These are phyloP conservation scores for Calonectria hongkongensis DNA, from an alignment of 2,329 filamentous ascomycete species.

Conservation along the genomic window DNA sequence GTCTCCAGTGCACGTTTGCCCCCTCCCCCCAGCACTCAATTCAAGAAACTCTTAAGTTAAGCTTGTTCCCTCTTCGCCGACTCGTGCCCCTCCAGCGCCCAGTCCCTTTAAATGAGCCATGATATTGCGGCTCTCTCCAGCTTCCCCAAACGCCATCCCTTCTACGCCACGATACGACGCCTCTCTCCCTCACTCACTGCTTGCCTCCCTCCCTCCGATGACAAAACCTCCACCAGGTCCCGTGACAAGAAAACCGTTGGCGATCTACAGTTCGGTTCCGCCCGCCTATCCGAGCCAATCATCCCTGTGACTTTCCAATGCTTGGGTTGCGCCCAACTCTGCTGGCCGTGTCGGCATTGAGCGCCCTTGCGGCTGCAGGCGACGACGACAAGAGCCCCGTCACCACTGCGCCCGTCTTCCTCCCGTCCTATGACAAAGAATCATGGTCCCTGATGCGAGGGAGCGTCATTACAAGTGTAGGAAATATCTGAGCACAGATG, in stretches of 20 bases:
- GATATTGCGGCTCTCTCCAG: not conserved
- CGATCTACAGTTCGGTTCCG: constrained; percentile 15
- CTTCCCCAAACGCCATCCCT: not conserved
- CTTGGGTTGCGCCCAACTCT: constrained; percentile 41
- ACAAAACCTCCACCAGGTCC: constrained; percentile 18
- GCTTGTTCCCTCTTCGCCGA: constrained; percentile 21
- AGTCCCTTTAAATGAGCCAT: not conserved
- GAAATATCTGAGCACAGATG: constrained; percentile 32
- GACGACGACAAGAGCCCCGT: constrained; percentile 49
- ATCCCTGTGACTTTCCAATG: constrained; percentile 43
- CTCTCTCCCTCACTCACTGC: too few species aligned
- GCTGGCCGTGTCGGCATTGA: constrained; percentile 54
- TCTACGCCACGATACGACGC: not conserved
- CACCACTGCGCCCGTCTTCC: constrained; percentile 66
- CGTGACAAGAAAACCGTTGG: constrained; percentile 25
- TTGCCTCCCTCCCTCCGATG: not conserved
- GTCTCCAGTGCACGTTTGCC: constrained; percentile 15
- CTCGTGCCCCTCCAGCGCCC: constrained; percentile 1
- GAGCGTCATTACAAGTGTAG: constrained; percentile 66
- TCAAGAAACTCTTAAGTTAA: constrained; percentile 27
- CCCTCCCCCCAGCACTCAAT: not conserved
- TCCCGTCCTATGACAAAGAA: constrained; percentile 65
- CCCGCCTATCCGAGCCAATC: constrained; percentile 1
- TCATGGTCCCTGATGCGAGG: constrained; percentile 68
- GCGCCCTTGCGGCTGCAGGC: constrained; percentile 47